phyloP scores from a whole-genome alignment of 2,329 filamentous ascomycete species.

The Sclerotinia subarctica region DNA sequence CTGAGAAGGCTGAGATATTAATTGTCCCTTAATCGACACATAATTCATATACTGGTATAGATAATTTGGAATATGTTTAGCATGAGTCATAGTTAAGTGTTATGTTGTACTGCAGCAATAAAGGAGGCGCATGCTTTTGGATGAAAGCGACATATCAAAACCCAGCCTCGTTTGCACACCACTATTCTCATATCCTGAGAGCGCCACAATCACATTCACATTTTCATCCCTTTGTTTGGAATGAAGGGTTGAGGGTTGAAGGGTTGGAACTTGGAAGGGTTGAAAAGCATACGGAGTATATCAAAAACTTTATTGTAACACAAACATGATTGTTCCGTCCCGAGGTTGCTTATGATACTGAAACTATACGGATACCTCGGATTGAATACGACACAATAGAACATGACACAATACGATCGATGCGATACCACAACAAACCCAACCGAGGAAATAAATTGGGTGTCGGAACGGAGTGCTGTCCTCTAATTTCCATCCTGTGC shows the following conservation, averaged over 20 bases:
- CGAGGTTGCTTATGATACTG: neutral
- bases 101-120: neutral
- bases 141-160: neutral
- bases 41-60: neutral
- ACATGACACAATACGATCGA: neutral
- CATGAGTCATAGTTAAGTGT: neutral
- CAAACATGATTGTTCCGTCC: too few species aligned
- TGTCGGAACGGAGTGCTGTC: too few species aligned
- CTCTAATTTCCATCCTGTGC: too few species aligned
- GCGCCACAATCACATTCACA: slow-evolving; percentile 3
- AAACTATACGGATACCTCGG: neutral
- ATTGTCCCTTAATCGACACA: neutral
- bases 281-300: too few species aligned
- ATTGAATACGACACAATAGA: neutral
- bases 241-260: neutral
- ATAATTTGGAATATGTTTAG: neutral
- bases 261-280: neutral
- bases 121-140: neutral
- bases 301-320: too few species aligned
- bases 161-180: neutral
- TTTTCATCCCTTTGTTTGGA: neutral
- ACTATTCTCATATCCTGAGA: neutral
- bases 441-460: too few species aligned
- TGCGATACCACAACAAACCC: neutral
- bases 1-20: slow-evolving; percentile 1